Evolutionary conservation across 148 eudicot species (phyloP), one percentile per base, ranked within the genome.

Genomic region (Silene uniflora): DNA sequence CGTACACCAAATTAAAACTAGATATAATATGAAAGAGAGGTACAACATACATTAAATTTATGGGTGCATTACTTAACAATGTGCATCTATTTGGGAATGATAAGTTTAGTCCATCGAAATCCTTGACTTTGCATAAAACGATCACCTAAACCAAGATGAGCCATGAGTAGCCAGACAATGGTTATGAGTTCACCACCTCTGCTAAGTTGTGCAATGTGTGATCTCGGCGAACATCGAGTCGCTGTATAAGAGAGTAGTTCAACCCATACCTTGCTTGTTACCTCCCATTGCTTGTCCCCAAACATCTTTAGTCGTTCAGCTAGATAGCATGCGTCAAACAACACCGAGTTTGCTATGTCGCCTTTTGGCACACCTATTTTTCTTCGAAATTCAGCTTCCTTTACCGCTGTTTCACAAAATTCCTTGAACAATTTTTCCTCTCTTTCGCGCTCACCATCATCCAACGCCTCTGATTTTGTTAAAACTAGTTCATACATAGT

Each of bases 251-350:
- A 75, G 7, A 82, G 21, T 35, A 85, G 16, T 79, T 80, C 88
- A 1, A 83, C 79, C 88, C 86, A 85, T 0, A 83, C 86, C 64
- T 80, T 81, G 76, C 75, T 62, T 4, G 74, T 74, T 14, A 81
- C 55, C 71, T 78, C 82, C 88, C 86, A 83, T 71, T 81, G 67
- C 0, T 44, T 42, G 6, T 75, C 19, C 1, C 64, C 75, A 7
- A 83, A 16, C 47, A 72, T 59, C 44, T 56, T 44, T 6, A 85
- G 81, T 55, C 73, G 24, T 47, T 67, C 58, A 0, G 84, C 84
- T 23, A 85, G 69, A 1, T 72, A 75, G 25, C 80, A 78, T 0
- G 82, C 84, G 17, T 81, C 84, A 22, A 78, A 74, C 62, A 81
- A 55, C 77, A 83, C 82, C 19, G 86, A 83, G 39, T 86, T 80